These are phyloP conservation scores for Lotmaria passim DNA, from an alignment of 208 protist species.

Conservation along the genomic window DNA sequence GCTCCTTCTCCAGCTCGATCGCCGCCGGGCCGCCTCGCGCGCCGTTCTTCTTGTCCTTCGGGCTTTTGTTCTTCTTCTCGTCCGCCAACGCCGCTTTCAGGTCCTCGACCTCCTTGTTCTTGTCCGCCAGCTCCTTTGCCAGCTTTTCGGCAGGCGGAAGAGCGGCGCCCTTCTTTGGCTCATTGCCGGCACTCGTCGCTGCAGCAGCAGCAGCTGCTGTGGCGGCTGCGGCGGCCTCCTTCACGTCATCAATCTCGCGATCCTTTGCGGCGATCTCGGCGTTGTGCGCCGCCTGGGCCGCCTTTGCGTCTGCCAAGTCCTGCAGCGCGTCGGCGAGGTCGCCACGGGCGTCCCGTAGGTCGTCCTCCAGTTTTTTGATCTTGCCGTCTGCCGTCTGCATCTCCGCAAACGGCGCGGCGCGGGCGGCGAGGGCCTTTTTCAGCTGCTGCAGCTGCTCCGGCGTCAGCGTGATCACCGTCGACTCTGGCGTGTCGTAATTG, in stretches of 20 bases:
- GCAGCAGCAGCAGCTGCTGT: background rate
- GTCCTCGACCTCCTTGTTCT: conserved; percentile 9
- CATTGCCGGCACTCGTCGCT: background rate
- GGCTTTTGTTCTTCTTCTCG: conserved; percentile 9
- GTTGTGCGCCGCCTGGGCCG: conserved; percentile 22
- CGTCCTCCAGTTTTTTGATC: conserved; percentile 31
- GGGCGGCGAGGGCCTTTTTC: conserved; percentile 25
- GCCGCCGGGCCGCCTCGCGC: background rate
- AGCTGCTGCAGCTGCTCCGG: conserved; percentile 44
- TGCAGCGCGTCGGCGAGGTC: conserved; percentile 31
- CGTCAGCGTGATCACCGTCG: conserved; percentile 39
- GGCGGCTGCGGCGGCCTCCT: conserved; percentile 5
- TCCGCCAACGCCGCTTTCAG: background rate
- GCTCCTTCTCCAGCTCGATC: conserved; percentile 15
- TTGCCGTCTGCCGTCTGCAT: conserved; percentile 33
- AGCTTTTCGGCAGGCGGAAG: conserved; percentile 3
- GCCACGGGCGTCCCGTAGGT: conserved; percentile 37
- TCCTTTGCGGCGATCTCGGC: conserved; percentile 27
- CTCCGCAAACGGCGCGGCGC: conserved; percentile 29
- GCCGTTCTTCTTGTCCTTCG: conserved; percentile 2
- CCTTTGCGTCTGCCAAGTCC: conserved; percentile 34
- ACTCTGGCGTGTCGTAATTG: conserved; percentile 45
- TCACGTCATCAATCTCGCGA: conserved; percentile 13
- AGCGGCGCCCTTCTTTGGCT: background rate
- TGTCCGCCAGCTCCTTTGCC: conserved; percentile 1